Evolutionary conservation across 2,329 filamentous ascomycete species (phyloP).

Genomic region (Aureobasidium zeae): DNA sequence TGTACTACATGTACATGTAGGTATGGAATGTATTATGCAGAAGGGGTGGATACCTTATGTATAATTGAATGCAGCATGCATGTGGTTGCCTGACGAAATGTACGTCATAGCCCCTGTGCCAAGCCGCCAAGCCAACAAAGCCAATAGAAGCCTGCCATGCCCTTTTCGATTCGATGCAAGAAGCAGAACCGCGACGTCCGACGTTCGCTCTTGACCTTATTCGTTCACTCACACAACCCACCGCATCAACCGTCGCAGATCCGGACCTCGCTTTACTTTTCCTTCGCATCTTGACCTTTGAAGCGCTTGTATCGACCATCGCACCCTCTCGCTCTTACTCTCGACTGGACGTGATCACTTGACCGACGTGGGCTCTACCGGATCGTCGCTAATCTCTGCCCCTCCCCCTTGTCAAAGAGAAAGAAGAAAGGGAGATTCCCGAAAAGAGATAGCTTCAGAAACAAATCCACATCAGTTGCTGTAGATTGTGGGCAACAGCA

Average conservation of each 20-base stretch:
- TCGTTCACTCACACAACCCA: too few relatives aligned
- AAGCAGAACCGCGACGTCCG: constrained; percentile 1
- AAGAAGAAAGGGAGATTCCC: background rate
- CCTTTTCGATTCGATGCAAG: background rate
- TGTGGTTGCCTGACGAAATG: background rate
- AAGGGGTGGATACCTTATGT: constrained; percentile 8
- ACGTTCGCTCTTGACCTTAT: too few relatives aligned
- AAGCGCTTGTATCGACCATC: background rate
- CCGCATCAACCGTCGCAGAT: background rate
- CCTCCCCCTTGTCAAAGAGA: background rate
- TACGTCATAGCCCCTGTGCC: too few relatives aligned
- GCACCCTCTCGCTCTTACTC: background rate
- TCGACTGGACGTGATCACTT: background rate
- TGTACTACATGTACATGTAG: background rate
- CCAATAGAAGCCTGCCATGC: background rate
- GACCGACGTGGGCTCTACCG: background rate
- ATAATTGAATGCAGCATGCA: constrained; percentile 3
- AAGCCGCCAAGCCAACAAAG: background rate
- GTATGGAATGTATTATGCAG: background rate
- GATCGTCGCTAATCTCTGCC: background rate
- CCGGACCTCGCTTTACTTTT: too few relatives aligned
- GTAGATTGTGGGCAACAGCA: background rate
- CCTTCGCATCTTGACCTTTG: background rate
- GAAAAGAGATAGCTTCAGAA: constrained; percentile 1
- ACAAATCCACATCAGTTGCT: background rate